Evolutionary conservation across 495 filamentous ascomycete species (phyloP).

Genomic region (Glutinoglossum americanum): DNA sequence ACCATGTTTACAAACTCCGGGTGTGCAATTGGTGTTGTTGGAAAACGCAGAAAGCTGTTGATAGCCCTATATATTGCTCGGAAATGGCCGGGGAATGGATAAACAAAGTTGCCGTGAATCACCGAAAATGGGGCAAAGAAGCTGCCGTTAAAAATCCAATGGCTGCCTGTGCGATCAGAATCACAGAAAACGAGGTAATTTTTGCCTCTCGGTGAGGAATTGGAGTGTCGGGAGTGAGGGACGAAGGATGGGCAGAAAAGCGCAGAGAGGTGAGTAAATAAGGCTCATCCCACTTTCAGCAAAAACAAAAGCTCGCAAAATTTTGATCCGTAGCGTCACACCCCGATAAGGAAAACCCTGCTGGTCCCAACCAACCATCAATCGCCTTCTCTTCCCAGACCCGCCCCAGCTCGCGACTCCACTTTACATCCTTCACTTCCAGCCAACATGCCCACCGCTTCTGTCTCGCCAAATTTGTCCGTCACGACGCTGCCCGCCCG

Average conservation of each 20-base stretch:
- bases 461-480: neutral
- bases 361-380: neutral
- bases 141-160: neutral
- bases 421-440: neutral
- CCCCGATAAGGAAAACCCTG: neutral
- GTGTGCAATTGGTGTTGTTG: neutral
- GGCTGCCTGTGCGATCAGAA: neutral
- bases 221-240: neutral
- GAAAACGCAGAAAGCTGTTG: neutral
- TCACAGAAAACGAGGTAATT: too few relatives aligned
- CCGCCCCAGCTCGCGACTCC: neutral
- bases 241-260: too few relatives aligned
- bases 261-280: too few relatives aligned
- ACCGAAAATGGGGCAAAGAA: neutral
- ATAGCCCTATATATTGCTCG: neutral
- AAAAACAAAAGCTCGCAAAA: constrained; percentile 2
- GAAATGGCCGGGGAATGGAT: neutral
- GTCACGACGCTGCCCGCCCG: neutral
- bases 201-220: neutral
- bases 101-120: neutral
- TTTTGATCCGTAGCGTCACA: neutral
- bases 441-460: neutral
- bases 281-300: neutral
- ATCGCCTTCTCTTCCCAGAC: neutral
- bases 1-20: constrained; percentile 31